phyloP scores from a whole-genome alignment of 2,329 filamentous ascomycete genomes.

The Nemania bipapillata region DNA sequence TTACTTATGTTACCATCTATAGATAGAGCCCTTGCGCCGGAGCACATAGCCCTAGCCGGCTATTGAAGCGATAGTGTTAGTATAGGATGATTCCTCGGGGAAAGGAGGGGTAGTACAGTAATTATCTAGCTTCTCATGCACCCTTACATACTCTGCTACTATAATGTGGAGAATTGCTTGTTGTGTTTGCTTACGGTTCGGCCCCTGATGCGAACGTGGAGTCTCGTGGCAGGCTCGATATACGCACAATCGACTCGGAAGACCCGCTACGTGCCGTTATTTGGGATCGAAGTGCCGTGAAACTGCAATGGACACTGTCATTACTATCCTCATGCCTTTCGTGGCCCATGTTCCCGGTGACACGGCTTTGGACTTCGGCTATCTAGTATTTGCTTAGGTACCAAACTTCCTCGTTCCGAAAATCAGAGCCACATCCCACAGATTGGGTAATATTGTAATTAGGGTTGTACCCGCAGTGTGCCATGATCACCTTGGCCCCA shows the following conservation, averaged over 20 bases:
- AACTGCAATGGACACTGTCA: neutral
- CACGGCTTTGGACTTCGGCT: neutral
- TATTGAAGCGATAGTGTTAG: too few species aligned
- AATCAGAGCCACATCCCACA: neutral
- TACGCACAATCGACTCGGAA: conserved; percentile 2
- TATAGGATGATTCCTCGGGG: too few species aligned
- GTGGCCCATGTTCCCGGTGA: neutral
- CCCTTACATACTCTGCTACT: neutral
- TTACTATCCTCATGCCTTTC: neutral
- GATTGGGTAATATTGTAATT: neutral
- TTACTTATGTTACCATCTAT: too few species aligned
- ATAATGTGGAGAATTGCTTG: neutral
- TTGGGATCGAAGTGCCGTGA: neutral
- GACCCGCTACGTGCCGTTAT: neutral
- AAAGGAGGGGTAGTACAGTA: too few species aligned
- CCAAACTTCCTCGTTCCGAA: neutral
- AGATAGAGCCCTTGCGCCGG: neutral
- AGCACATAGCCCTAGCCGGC: too few species aligned
- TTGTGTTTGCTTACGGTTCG: conserved; percentile 6
- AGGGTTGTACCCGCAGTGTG: neutral
- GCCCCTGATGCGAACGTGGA: conserved; percentile 2
- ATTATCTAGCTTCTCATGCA: neutral
- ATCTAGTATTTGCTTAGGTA: neutral
- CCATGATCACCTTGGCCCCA: neutral
- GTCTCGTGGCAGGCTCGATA: conserved; percentile 3